A percentile compares a stretch with the other conserved stretches of the same genome.
Evolutionary conservation across 805 yeast genomes (phyloP).

Genomic region (Maudiozyma saulgeensis): DNA sequence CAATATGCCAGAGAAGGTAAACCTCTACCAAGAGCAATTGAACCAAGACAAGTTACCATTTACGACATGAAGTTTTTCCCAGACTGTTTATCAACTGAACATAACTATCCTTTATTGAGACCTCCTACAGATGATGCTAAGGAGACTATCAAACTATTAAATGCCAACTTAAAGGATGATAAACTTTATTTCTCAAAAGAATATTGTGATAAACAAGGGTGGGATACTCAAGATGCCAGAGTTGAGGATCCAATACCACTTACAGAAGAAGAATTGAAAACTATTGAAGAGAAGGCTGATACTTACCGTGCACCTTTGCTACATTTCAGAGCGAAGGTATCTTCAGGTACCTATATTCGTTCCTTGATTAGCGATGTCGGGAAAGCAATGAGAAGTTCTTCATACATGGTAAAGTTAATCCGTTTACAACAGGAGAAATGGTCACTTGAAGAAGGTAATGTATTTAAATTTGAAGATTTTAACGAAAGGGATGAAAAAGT

Average conservation of each 20-base stretch:
- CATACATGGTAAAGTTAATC: conserved; percentile 78
- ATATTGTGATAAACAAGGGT: conserved; percentile 37
- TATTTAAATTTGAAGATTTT: conserved; percentile 59
- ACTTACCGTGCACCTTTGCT: conserved; percentile 52
- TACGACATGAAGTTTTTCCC: conserved; percentile 39
- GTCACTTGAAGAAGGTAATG: conserved; percentile 60
- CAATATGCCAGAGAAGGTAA: conserved; percentile 86
- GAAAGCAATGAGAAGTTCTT: conserved; percentile 64
- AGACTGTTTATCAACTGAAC: conserved; percentile 47
- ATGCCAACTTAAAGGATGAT: conserved; percentile 56
- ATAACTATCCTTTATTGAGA: conserved; percentile 39
- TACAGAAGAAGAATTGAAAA: conserved; percentile 26
- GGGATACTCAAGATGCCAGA: conserved; percentile 32
- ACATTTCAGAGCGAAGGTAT: conserved; percentile 68
- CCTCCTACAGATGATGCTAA: conserved; percentile 27
- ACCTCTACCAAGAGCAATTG: conserved; percentile 77
- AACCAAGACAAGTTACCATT: conserved; percentile 62
- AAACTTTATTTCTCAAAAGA: conserved; percentile 51
- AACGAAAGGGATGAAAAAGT: conserved; percentile 46
- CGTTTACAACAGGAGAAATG: conserved; percentile 77
- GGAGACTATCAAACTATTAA: conserved; percentile 20
- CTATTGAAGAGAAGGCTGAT: conserved; percentile 28
- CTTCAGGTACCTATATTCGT: conserved; percentile 93
- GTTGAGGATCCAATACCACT: conserved; percentile 34
- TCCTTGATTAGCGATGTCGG: conserved; percentile 86